phyloP scores from a whole-genome alignment of 2,329 filamentous ascomycete species.

The Chrysoporthe cubensis region DNA sequence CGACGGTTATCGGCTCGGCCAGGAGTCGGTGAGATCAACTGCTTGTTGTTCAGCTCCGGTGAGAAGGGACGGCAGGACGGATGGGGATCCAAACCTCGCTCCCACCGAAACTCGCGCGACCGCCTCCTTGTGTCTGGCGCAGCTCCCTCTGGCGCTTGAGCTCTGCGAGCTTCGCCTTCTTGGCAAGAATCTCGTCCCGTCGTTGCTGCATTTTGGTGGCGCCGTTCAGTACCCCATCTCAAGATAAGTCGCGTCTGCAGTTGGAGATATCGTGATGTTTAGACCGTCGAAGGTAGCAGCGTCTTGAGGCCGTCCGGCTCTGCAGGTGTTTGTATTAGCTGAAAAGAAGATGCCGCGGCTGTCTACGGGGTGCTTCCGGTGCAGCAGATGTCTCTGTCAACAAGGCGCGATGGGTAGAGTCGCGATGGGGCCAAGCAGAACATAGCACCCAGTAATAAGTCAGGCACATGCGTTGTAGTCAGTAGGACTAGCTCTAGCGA shows the following conservation, averaged over 20 bases:
- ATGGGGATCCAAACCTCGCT: slow-evolving; percentile 65
- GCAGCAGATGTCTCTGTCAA: slow-evolving; percentile 6
- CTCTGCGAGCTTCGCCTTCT: slow-evolving; percentile 96
- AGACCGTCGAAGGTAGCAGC: background rate
- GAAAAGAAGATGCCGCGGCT: background rate
- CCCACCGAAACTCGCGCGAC: slow-evolving; percentile 68
- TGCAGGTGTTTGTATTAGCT: background rate
- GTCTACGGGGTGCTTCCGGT: background rate
- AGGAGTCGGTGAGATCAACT: slow-evolving; percentile 73
- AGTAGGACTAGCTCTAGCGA: background rate
- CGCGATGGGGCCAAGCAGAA: slow-evolving; percentile 3
- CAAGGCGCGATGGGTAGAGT: slow-evolving; percentile 1
- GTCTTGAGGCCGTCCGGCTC: background rate
- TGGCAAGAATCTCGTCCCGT: slow-evolving; percentile 93
- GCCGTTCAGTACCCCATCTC: slow-evolving; percentile 51
- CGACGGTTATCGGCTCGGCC: slow-evolving; percentile 70
- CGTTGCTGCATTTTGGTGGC: slow-evolving; percentile 70
- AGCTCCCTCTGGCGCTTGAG: slow-evolving; percentile 90
- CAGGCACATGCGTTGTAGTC: slow-evolving; percentile 3
- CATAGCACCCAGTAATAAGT: background rate
- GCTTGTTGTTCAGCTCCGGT: slow-evolving; percentile 29
- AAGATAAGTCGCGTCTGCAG: slow-evolving; percentile 33
- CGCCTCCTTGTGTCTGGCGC: slow-evolving; percentile 73
- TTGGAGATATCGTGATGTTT: background rate
- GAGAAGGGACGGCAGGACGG: slow-evolving; percentile 21